Conservation (phyloP, 495 filamentous ascomycete genomes). For the Penicillium lagena region DNA sequence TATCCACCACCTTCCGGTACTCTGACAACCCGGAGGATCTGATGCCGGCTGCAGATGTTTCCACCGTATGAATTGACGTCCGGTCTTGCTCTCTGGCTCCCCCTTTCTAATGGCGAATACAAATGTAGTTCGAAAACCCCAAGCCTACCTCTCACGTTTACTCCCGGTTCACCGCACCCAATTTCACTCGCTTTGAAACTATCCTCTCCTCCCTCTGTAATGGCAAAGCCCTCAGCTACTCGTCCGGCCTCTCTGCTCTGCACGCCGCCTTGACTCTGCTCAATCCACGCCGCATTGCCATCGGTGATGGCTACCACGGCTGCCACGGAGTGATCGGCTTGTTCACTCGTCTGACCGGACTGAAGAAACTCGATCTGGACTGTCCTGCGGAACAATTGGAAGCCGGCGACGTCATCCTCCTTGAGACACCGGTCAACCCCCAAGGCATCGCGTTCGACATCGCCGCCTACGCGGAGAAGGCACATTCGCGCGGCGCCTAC, state of each 20-base stretch:
- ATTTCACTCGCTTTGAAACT: conserved; percentile 74
- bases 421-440: conserved; percentile 92
- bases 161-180: conserved; percentile 69
- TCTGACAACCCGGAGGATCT: conserved; percentile 58
- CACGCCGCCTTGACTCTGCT: conserved; percentile 73
- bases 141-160: conserved; percentile 52
- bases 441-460: conserved; percentile 74
- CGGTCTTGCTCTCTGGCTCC: neutral
- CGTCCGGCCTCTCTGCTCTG: conserved; percentile 80
- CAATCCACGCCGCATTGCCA: conserved; percentile 71
- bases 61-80: conserved; percentile 14
- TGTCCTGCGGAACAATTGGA: conserved; percentile 49
- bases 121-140: conserved; percentile 10
- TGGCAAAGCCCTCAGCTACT: conserved; percentile 66
- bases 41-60: conserved; percentile 32
- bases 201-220: conserved; percentile 67
- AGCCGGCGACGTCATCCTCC: conserved; percentile 76
- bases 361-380: conserved; percentile 59
- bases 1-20: conserved; percentile 87
- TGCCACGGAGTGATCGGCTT: conserved; percentile 77
- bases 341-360: conserved; percentile 61
- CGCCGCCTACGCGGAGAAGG: conserved; percentile 57
- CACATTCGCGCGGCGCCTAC: conserved; percentile 63
- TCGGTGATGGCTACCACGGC: conserved; percentile 86
- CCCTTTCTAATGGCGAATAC: neutral